These are phyloP conservation scores for Aspergillus brasiliensis DNA, from an alignment of 2,329 filamentous ascomycete genomes.

Conservation along the genomic window DNA sequence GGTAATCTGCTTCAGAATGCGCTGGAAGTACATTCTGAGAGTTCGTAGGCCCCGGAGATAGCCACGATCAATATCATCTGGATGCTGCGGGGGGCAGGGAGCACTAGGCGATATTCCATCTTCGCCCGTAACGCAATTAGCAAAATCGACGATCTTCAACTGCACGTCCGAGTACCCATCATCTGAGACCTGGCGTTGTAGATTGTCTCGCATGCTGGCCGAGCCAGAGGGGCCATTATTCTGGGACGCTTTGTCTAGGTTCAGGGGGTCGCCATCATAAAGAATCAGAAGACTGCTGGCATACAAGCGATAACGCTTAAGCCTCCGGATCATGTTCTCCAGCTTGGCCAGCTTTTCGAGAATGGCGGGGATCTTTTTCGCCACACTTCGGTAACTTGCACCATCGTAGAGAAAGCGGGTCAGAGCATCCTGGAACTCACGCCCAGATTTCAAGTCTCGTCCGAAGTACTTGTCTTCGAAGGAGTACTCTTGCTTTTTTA, in stretches of 20 bases:
- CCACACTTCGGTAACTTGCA: constrained; percentile 74
- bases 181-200: constrained; percentile 34
- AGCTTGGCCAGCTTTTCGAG: constrained; percentile 80
- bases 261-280: constrained; percentile 74
- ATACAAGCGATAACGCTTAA: constrained; percentile 91
- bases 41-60: constrained; percentile 84
- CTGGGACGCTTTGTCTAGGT: constrained; percentile 24
- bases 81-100: constrained; percentile 78
- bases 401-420: constrained; percentile 91
- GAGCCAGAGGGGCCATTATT: constrained; percentile 23
- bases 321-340: constrained; percentile 76
- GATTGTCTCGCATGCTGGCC: constrained; percentile 34
- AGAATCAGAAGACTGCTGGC: constrained; percentile 93
- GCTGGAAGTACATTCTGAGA: constrained; percentile 79
- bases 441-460: constrained; percentile 79
- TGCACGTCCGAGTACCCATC: constrained; percentile 56
- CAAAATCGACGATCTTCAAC: constrained; percentile 97
- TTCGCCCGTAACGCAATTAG: constrained; percentile 91
- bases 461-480: constrained; percentile 99
- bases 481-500: constrained; percentile 77
- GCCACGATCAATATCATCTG: constrained; percentile 78
- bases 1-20: constrained; percentile 77
- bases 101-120: constrained; percentile 62
- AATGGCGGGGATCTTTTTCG: constrained; percentile 84
- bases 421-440: constrained; percentile 84